phyloP scores from a whole-genome alignment of 1,284 basidiomycete species.

The Inonotus hispidus region DNA sequence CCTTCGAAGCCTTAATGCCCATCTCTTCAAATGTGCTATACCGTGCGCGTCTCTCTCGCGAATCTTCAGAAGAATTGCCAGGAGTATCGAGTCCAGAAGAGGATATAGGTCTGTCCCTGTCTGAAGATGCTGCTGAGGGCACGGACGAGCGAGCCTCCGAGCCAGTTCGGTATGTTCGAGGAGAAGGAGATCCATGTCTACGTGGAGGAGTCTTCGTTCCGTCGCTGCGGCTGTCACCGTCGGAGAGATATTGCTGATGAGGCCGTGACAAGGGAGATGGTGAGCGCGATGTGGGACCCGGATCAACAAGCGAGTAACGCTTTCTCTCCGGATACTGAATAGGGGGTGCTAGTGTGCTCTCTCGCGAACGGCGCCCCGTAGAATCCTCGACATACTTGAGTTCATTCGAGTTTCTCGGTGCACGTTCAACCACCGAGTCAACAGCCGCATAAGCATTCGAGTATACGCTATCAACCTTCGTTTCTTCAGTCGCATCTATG shows the following conservation, averaged over 20 bases:
- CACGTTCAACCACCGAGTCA: neutral
- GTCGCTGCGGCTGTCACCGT: neutral
- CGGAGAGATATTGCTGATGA: too few species aligned
- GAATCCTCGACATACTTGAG: neutral
- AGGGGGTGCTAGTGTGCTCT: conserved; percentile 9
- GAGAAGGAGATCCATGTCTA: neutral
- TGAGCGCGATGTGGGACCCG: conserved; percentile 13
- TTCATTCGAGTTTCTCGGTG: neutral
- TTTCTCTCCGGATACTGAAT: conserved; percentile 29
- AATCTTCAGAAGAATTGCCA: neutral
- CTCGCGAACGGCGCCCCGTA: conserved; percentile 2
- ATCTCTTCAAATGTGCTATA: conserved; percentile 89
- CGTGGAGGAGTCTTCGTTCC: neutral
- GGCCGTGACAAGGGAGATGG: neutral
- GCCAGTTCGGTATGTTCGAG: neutral
- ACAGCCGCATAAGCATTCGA: neutral
- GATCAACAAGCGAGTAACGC: conserved; percentile 38
- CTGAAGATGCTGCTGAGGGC: neutral
- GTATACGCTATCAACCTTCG: neutral
- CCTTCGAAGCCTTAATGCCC: conserved; percentile 74
- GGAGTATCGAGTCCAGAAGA: neutral
- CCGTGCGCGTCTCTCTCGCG: conserved; percentile 30
- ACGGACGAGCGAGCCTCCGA: neutral
- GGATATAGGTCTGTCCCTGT: neutral
- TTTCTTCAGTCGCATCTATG: neutral